Percentiles rank a stretch among this genome's conserved stretches.
Evolutionary conservation across 108 stramenopile genomes (phyloP).

Genomic region (Nitzschia palea): DNA sequence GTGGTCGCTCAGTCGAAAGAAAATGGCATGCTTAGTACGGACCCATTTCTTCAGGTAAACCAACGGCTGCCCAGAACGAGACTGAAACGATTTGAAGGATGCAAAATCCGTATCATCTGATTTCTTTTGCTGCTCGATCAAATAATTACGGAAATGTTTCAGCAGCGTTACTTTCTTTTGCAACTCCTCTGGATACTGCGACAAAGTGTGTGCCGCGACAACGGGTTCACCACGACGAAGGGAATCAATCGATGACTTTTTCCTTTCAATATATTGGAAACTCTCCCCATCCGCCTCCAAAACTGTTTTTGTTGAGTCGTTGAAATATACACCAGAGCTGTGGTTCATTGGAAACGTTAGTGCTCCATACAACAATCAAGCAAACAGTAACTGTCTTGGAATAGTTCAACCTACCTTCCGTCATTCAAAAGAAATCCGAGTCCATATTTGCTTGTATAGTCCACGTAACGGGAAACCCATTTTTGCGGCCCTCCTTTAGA

Average conservation of each 20-base stretch:
- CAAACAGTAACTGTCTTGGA: neutral
- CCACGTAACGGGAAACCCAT: constrained; percentile 96
- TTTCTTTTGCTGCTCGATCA: constrained; percentile 89
- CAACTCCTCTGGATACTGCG: constrained; percentile 73
- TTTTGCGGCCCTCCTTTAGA: constrained; percentile 57
- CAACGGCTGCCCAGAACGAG: constrained; percentile 26
- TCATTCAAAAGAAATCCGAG: constrained; percentile 94
- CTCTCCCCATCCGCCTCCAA: constrained; percentile 75
- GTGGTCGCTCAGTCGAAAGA: constrained; percentile 95
- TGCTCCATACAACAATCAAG: neutral
- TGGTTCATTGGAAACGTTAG: neutral
- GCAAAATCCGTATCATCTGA: constrained; percentile 37
- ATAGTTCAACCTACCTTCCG: constrained; percentile 63
- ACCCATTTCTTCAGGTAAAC: constrained; percentile 98
- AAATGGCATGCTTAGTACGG: constrained; percentile 94
- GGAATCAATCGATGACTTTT: constrained; percentile 28
- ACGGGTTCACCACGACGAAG: constrained; percentile 34
- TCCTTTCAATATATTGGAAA: constrained; percentile 93
- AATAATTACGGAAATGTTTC: constrained; percentile 94
- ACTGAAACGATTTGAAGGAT: constrained; percentile 10
- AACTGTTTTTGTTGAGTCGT: constrained; percentile 95
- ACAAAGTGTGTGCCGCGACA: constrained; percentile 66
- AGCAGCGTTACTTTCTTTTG: constrained; percentile 97
- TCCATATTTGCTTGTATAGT: constrained; percentile 98
- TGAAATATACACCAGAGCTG: constrained; percentile 97